Evolutionary conservation across 2,329 filamentous ascomycete genomes (phyloP), one percentile per base, ranked within the genome.

Genomic region (Mariannaea sp.): DNA sequence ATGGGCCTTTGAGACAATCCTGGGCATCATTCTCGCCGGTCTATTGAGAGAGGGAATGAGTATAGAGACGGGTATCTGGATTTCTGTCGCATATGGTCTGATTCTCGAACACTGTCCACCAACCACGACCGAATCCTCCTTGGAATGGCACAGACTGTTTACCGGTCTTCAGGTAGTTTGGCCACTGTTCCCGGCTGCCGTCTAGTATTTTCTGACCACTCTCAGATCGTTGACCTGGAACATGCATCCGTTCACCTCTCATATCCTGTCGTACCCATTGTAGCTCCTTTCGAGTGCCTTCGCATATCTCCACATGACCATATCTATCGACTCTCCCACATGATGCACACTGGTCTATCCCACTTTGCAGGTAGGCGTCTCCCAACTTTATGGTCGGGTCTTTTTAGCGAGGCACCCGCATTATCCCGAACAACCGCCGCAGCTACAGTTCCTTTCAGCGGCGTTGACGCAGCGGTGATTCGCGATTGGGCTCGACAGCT

Each of bases 141-240:
- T 67, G 9, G 72, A 76, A 45, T 77, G 74, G 75, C 71, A 69
- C 5, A 69, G 68, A 19, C 61, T 77, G 0, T 75, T 75, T 48
- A 70, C 69, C 7, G 69, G 69, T 5, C 43, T 66, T 17, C 64
- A 63, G n/a, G n/a, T n/a, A n/a, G n/a, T n/a, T n/a, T n/a, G n/a
- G n/a, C n/a, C n/a, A n/a, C n/a, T n/a, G n/a, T n/a, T n/a, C n/a
- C n/a, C n/a, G n/a, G n/a, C n/a, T n/a, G n/a, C n/a, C n/a, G n/a
- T n/a, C n/a, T n/a, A n/a, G n/a, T n/a, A n/a, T n/a, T n/a, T n/a
- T n/a, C n/a, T n/a, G n/a, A n/a, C n/a, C n/a, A n/a, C n/a, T n/a
- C n/a, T n/a, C n/a, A n/a, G 64, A 77, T 76, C 29, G 71, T 77
- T 20, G 74, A 77, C 36, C 65, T 77, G 7, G 74, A 77, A 55